phyloP scores from a whole-genome alignment of 2,329 filamentous ascomycete genomes.

The Polytolypa hystricis region DNA sequence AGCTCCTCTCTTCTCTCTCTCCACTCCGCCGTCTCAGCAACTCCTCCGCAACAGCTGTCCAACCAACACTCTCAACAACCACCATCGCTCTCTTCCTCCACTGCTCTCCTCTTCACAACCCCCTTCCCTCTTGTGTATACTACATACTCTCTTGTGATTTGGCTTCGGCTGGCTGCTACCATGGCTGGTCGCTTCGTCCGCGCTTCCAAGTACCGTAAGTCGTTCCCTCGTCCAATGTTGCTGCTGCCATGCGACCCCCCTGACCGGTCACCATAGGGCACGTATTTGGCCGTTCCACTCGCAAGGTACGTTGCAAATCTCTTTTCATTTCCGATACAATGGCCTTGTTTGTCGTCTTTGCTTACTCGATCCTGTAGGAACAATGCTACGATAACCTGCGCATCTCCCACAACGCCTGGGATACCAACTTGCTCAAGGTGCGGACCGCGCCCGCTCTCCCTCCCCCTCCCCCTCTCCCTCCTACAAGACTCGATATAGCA shows the following conservation, averaged over 20 bases:
- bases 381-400: slow-evolving; percentile 97
- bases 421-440: slow-evolving; percentile 96
- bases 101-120: background rate
- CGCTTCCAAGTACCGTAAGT: slow-evolving; percentile 58
- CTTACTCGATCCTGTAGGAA: slow-evolving; percentile 43
- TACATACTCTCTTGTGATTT: background rate
- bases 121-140: background rate
- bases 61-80: no score
- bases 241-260: slow-evolving; percentile 2
- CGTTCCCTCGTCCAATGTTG: slow-evolving; percentile 10
- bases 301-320: slow-evolving; percentile 48
- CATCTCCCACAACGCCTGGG: slow-evolving; percentile 97
- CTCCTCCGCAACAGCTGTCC: background rate
- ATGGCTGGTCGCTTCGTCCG: slow-evolving; percentile 66
- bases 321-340: background rate
- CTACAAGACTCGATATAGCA: no score
- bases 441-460: slow-evolving; percentile 25
- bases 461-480: slow-evolving; percentile 16
- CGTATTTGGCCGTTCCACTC: slow-evolving; percentile 90
- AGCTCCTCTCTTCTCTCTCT: background rate
- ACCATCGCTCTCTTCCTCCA: no score
- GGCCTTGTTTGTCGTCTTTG: background rate
- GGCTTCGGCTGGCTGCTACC: background rate
- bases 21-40: no score
- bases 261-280: slow-evolving; percentile 54